A percentile compares a stretch with the other conserved stretches of the same genome.
These are phyloP conservation scores for Zygoascus flipseniorum DNA, from an alignment of 805 yeast species.

Conservation along the genomic window DNA sequence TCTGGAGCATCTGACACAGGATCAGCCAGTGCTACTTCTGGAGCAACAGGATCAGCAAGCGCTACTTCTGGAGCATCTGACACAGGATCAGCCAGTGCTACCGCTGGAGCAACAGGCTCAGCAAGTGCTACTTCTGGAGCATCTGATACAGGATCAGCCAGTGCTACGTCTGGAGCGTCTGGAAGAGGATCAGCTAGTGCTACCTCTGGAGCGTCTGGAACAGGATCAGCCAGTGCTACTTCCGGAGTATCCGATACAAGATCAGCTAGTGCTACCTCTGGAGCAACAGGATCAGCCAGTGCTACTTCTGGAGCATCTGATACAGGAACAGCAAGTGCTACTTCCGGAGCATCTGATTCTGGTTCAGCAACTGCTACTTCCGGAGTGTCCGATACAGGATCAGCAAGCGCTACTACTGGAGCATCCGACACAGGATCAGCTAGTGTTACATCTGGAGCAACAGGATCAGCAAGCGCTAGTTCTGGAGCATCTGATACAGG, in stretches of 20 bases:
- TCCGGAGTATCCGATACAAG: neutral
- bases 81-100: neutral
- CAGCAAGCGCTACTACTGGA: neutral
- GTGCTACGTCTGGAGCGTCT: neutral
- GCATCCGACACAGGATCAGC: conserved; percentile 1
- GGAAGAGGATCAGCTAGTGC: neutral
- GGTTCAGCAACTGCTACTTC: neutral
- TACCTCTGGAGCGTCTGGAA: neutral
- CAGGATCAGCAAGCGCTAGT: neutral
- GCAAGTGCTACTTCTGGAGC: conserved; percentile 4
- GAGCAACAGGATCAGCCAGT: neutral
- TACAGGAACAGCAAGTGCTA: neutral
- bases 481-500: neutral
- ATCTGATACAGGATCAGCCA: no score
- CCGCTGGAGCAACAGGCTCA: conserved; percentile 5
- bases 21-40: neutral
- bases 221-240: neutral
- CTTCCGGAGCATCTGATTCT: neutral
- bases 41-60: conserved; percentile 6
- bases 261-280: neutral
- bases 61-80: conserved; percentile 1
- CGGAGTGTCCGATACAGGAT: neutral
- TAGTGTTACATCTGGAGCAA: conserved; percentile 4
- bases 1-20: neutral
- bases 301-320: neutral